Evolutionary conservation across 176 grass and related monocot genomes (phyloP), one percentile per base, ranked within the genome.

Genomic region (Avena sativa): DNA sequence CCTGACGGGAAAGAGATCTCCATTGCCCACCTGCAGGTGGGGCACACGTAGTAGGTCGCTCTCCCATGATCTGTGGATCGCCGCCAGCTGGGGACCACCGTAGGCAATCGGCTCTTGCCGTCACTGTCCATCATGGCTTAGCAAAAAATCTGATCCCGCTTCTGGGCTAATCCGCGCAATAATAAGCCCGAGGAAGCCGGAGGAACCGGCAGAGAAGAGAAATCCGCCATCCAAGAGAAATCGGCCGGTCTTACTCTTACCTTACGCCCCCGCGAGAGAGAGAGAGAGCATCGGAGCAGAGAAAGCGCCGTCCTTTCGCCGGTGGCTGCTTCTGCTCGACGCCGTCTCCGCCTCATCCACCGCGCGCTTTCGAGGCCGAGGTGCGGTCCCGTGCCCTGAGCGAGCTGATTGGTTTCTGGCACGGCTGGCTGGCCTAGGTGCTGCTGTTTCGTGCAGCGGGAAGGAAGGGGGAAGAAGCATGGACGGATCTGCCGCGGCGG

Each of bases 401-500:
- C 50, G 16, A 8, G 65, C 12, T 25, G 25, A 14, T 55, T 16
- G 5, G 58, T n/a, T 66, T 49, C 43, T 43, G 16, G 23, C 76
- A 44, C 9, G 79, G 48, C 48, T 28, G 79, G 48, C 48, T 28
- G 71, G 70, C 70, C 9, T 23, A 6, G 15, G 38, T 40, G 38
- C 11, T 56, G 16, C 12, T 17, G 19, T 51, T 12, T 6, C 25
- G 61, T 53, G 51, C 14, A 53, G 51, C 51, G 51, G 13, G 5
- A 56, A 17, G 2, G 79, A 74, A 19, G 74, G 20, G 1, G 40
- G 76, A 64, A 21, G 65, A 76, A 30, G 36, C 60, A 97, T 97
- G 91, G 95, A 92, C 32, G 89, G 81, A 87, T 97, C 89, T 71
- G 86, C 67, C 52, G 85, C 89, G 48, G 75, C 20, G 81, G 92